phyloP scores from a whole-genome alignment of 116 monocot species.

The Posidonia oceanica region DNA sequence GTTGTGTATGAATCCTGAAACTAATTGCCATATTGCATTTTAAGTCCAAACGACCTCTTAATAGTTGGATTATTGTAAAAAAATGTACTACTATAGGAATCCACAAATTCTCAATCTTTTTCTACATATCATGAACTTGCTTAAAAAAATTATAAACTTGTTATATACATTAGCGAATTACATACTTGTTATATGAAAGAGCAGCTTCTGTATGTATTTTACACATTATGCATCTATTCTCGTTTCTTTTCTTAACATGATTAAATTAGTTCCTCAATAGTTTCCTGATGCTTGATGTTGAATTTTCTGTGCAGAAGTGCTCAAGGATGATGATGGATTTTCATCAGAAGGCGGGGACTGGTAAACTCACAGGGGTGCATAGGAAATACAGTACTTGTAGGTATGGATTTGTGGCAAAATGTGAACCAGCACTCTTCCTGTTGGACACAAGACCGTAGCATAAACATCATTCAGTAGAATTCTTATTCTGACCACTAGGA shows the following conservation, averaged over 20 bases:
- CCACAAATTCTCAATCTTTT: too few species aligned
- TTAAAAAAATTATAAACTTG: too few species aligned
- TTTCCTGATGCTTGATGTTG: neutral
- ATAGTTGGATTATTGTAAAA: too few species aligned
- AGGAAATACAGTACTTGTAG: constrained; percentile 67
- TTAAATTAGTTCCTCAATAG: neutral
- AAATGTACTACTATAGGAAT: too few species aligned
- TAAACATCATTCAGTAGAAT: too few species aligned
- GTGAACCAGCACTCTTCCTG: constrained; percentile 63
- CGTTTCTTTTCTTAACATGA: neutral
- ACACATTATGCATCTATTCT: neutral
- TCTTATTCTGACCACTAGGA: too few species aligned
- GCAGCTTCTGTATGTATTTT: constrained; percentile 46
- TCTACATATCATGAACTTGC: constrained; percentile 33
- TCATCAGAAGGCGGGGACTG: constrained; percentile 52
- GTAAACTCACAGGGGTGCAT: constrained; percentile 74
- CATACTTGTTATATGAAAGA: constrained; percentile 56
- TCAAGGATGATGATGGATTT: constrained; percentile 71
- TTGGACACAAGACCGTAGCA: constrained; percentile 18
- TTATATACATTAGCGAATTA: too few species aligned
- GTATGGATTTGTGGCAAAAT: constrained; percentile 69
- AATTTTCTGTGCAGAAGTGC: constrained; percentile 38
- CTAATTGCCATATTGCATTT: too few species aligned
- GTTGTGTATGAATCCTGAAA: too few species aligned
- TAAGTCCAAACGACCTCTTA: too few species aligned